Evolutionary conservation across 345 rosid species (phyloP).

Genomic region (Triadica sebifera): DNA sequence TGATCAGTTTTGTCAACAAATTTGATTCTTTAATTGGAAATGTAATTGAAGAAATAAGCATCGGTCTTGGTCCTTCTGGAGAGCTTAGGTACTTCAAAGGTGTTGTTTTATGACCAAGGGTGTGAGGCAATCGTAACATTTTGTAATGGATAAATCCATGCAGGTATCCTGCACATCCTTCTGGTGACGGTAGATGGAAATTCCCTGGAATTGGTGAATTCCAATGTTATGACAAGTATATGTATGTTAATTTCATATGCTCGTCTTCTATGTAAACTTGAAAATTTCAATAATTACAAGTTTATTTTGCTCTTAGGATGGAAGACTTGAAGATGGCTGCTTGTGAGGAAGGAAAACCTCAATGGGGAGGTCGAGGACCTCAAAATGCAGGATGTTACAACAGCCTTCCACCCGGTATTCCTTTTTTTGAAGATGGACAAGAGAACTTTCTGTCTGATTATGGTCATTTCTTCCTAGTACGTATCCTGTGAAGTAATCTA

Average conservation of each 20-base stretch:
- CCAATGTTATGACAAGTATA: conserved; percentile 71
- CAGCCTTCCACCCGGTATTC: conserved; percentile 52
- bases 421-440: conserved; percentile 63
- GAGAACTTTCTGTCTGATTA: conserved; percentile 67
- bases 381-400: conserved; percentile 63
- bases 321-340: conserved; percentile 65
- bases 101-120: conserved; percentile 16
- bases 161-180: conserved; percentile 72
- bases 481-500: conserved; percentile 18
- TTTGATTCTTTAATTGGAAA: conserved; percentile 47
- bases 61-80: conserved; percentile 73
- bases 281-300: conserved; percentile 15
- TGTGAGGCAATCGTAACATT: conserved; percentile 13
- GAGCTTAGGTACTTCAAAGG: conserved; percentile 51
- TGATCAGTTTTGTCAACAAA: conserved; percentile 52
- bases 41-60: conserved; percentile 61
- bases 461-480: conserved; percentile 67
- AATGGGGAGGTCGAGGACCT: conserved; percentile 61
- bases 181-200: conserved; percentile 62
- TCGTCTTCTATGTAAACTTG: neutral
- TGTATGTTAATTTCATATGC: conserved; percentile 36
- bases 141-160: conserved; percentile 22
- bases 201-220: conserved; percentile 79
- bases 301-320: conserved; percentile 47
- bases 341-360: conserved; percentile 56